Conservation (phyloP, 2,329 filamentous ascomycete genomes). For the Trichoderma atrobrunneum region DNA sequence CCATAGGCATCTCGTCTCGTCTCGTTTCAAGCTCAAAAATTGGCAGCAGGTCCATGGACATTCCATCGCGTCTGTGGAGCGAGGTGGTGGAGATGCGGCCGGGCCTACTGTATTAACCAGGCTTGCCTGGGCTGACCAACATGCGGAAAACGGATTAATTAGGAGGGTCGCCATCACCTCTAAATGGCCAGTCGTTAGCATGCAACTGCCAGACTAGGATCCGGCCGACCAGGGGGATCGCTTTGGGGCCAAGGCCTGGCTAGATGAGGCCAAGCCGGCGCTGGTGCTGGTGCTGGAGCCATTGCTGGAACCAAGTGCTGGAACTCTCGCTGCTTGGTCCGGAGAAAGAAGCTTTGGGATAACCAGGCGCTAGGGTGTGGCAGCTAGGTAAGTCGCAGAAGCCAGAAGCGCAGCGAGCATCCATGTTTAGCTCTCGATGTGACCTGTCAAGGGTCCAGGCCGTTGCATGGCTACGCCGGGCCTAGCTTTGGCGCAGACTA, state of each 20-base stretch:
- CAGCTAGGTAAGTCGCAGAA: not conserved
- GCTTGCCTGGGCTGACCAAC: conserved; percentile 7
- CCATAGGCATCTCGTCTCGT: not conserved
- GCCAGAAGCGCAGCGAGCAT: not conserved
- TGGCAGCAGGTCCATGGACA: not conserved
- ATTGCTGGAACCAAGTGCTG: not conserved
- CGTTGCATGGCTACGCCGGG: not conserved
- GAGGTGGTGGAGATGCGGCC: conserved; percentile 1
- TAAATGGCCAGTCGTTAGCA: conserved; percentile 4
- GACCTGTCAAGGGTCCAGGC: conserved; percentile 12
- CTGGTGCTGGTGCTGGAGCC: not conserved
- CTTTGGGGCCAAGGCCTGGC: not conserved
- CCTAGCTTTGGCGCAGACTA: conserved; percentile 7
- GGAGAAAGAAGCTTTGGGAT: not conserved
- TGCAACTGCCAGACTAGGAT: conserved; percentile 16
- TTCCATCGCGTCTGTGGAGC: conserved; percentile 6
- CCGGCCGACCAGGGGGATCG: not conserved
- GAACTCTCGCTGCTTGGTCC: not conserved
- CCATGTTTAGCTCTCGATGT: not conserved
- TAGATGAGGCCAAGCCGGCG: not conserved
- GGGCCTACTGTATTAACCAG: conserved; percentile 3
- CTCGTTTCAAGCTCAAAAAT: not conserved
- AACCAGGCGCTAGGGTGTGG: not conserved
- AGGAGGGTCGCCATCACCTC: conserved; percentile 9
- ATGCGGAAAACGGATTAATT: not conserved